Conservation (phyloP, 139 green algal genomes). For the Coccomyxa sp. region DNA sequence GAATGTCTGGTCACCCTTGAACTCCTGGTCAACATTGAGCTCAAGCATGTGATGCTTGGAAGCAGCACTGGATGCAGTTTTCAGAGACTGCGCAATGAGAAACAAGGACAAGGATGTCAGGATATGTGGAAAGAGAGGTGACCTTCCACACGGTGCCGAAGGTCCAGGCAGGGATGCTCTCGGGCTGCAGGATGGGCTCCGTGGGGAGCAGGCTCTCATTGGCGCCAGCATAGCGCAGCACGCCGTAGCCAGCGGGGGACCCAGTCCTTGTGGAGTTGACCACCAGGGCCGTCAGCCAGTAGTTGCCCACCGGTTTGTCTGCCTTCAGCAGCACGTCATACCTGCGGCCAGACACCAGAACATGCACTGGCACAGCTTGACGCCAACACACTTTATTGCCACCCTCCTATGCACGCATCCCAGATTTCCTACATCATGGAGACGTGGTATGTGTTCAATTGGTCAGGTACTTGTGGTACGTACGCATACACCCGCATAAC, state of each 20-base stretch:
- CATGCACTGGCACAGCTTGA: background rate
- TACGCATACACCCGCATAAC: background rate
- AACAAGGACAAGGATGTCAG: background rate
- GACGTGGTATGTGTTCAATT: too few species aligned
- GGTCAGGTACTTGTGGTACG: background rate
- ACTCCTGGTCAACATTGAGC: background rate
- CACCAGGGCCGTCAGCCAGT: conserved; percentile 42
- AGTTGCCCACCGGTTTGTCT: conserved; percentile 25
- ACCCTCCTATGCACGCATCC: background rate
- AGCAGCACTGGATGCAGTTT: background rate
- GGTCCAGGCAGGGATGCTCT: conserved; percentile 4
- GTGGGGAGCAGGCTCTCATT: conserved; percentile 15
- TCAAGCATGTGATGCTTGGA: too few species aligned
- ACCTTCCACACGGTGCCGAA: background rate
- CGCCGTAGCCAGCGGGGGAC: conserved; percentile 30
- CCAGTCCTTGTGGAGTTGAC: conserved; percentile 30
- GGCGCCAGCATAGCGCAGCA: conserved; percentile 33
- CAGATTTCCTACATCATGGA: too few species aligned
- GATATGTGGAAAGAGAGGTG: background rate
- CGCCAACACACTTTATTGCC: background rate
- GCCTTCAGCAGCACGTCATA: conserved; percentile 45
- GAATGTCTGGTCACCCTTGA: background rate
- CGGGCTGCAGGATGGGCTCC: conserved; percentile 9
- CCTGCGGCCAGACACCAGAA: conserved; percentile 13
- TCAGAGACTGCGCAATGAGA: background rate